Base-by-base conservation (phyloP, 2,329 filamentous ascomycete species). In the Fusarium palustre region DNA sequence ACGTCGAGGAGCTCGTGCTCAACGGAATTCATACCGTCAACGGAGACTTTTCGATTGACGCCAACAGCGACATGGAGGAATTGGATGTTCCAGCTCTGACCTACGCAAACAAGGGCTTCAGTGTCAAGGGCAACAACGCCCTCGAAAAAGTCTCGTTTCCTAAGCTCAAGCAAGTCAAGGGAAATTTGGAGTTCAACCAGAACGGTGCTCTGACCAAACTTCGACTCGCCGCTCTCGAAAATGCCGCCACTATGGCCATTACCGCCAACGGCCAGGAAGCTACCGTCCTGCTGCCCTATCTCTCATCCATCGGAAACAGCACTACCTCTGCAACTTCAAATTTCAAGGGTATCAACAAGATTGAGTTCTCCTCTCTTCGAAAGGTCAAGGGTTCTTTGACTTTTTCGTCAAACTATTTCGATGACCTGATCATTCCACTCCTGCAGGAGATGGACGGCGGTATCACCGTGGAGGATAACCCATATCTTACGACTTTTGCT, bases 391-490 rank as follows among this genome's bases (percentile, higher is more conserved):
- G 74, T 13, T 56, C 73, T 9, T 36, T 76, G 12, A 24, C 69
- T 4, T 76, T 76, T 24, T 58, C 74, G 7, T 74, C 66, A 0
- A 74, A 69, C 1, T 52, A 58, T 0, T 61, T 75, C 4, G 49
- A 69, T 12, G 70, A 74, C 10, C 66, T 76, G 7, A 70, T 64
- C 2, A 64, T 76, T 8, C 74, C 74, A 1, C 59, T 75, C 3
- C n/a, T 76, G 22, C 69, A 73, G 30, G 49, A 64, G 3, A 60
- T 76, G n/a, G 62, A 74, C 6, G 73, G 72, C 1, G 59, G 59
- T n/a, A 72, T 76, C 28, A 75, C 57, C 2, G 72, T 76, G 5
- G 50, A 75, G 46, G 68, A 71, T 2, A 76, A 75, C 59, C 63
- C 67, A 2, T 68, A 59, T 12, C 33, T 76, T 1, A 61, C 72